A percentile compares a stretch with the other conserved stretches of the same genome.
phyloP scores from a whole-genome alignment of 352 stramenopile species.

The Globisporangium spinosum region DNA sequence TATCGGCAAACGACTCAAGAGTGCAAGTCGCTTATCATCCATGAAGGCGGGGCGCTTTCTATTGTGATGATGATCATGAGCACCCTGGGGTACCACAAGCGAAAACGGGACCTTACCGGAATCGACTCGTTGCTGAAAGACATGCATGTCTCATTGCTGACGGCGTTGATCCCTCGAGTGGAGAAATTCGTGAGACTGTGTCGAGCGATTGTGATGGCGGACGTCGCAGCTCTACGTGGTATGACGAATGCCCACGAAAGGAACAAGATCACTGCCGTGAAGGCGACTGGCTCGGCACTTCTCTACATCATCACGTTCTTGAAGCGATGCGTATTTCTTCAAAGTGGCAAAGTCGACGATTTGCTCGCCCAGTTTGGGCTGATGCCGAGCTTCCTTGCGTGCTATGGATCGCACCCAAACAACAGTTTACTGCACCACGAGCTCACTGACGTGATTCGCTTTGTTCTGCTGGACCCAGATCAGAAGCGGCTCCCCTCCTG shows the following conservation, averaged over 20 bases:
- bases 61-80: constrained; percentile 88
- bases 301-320: constrained; percentile 79
- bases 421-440: constrained; percentile 86
- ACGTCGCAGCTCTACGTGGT: constrained; percentile 39
- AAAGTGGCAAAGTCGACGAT: constrained; percentile 64
- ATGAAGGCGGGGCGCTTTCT: constrained; percentile 78
- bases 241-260: constrained; percentile 44
- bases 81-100: constrained; percentile 81
- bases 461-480: constrained; percentile 81
- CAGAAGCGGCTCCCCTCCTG: constrained; percentile 78
- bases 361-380: constrained; percentile 71
- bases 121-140: constrained; percentile 60
- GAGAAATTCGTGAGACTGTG: constrained; percentile 79
- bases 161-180: constrained; percentile 56
- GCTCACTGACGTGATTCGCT: constrained; percentile 83
- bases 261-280: constrained; percentile 38
- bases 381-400: constrained; percentile 79
- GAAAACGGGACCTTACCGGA: constrained; percentile 69
- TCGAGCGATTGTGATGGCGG: constrained; percentile 52
- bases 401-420: constrained; percentile 70
- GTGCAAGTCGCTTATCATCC: constrained; percentile 48
- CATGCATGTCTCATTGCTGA: constrained; percentile 42
- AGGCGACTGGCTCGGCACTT: constrained; percentile 63
- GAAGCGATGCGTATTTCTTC: constrained; percentile 79
- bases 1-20: constrained; percentile 66